Conservation (phyloP, 257 asterid genomes). For the Jacaranda mimosifolia region DNA sequence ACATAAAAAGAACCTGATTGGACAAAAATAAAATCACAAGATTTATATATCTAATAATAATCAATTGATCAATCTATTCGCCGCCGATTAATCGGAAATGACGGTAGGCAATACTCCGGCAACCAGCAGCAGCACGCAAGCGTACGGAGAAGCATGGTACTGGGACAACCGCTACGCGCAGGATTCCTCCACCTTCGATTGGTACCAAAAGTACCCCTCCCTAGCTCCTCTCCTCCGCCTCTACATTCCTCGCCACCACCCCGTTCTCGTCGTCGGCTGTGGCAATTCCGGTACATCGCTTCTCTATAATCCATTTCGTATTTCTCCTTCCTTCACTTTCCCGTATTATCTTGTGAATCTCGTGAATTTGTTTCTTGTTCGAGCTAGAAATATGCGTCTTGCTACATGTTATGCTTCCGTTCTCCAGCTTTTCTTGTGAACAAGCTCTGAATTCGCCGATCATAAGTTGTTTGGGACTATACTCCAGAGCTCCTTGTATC, state of each 20-base stretch:
- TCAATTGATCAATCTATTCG: neutral
- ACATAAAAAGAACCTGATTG: neutral
- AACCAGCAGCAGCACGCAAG: conserved; percentile 50
- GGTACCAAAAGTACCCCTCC: conserved; percentile 79
- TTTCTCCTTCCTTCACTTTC: neutral
- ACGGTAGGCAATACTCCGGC: conserved; percentile 44
- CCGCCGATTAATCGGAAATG: conserved; percentile 33
- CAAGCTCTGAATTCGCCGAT: neutral
- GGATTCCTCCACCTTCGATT: conserved; percentile 69
- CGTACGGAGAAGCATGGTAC: conserved; percentile 81
- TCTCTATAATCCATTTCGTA: neutral
- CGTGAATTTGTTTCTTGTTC: neutral
- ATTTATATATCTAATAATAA: neutral
- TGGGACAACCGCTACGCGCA: conserved; percentile 79
- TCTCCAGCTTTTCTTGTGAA: neutral
- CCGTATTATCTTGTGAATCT: neutral
- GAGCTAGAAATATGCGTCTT: neutral
- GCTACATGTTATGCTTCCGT: conserved; percentile 1
- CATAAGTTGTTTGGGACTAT: neutral
- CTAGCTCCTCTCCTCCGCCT: conserved; percentile 74
- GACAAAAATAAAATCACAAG: neutral
- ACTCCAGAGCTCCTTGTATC: neutral
- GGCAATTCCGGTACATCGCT: conserved; percentile 69
- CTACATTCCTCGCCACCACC: conserved; percentile 61
- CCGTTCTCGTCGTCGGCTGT: conserved; percentile 72